Base-by-base conservation (phyloP, 73 alveolate genomes). In the Uronychia binucleata region DNA sequence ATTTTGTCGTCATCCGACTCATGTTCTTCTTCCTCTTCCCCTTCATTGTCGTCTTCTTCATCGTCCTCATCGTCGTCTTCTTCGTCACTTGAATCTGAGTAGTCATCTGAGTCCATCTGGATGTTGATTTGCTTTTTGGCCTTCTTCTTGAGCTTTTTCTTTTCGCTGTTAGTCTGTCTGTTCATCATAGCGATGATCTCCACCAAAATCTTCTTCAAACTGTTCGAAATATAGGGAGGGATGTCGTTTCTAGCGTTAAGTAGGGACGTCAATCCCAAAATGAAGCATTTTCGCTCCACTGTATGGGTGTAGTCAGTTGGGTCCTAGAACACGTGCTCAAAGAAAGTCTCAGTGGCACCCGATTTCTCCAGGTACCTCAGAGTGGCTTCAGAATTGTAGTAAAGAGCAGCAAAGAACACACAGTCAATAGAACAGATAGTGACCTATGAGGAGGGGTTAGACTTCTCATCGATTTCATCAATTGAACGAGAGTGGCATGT, bases 301-400 rank as follows among this genome's bases (percentile, higher is more conserved):
- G 87, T 35, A n/a, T 57, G 29, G 32, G 33, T 14, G 46, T 35
- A 33, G 30, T 57, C 59, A 1, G 57, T 33, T 74, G 35, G 46
- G 19, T 77, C 34, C 1, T 5, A 5, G 60, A 59, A 35, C 11
- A 86, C 32, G 29, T 58, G 32, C 84, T 58, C 83, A 0, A 80
- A 76, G 77, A 86, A 29, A 1, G 26, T 26, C 5, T 46, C 19
- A 19, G 67, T 46, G 19, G 5, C 5, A 46, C 67, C 19, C 19
- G 28, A 31, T 19, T 31, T 25, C 79, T 86, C 92, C 83, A 86
- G 28, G 78, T 75, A 86, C 77, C 35, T 19, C 11, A 86, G 75
- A 32, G 92, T 86, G 77, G 75, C 75, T 74, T 30, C 78, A 1
- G 92, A 76, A 57, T 78, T 86, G 60, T 86, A 86, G 58, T 34